Base-by-base conservation (phyloP, 345 rosid species). In the Pistacia integerrima region DNA sequence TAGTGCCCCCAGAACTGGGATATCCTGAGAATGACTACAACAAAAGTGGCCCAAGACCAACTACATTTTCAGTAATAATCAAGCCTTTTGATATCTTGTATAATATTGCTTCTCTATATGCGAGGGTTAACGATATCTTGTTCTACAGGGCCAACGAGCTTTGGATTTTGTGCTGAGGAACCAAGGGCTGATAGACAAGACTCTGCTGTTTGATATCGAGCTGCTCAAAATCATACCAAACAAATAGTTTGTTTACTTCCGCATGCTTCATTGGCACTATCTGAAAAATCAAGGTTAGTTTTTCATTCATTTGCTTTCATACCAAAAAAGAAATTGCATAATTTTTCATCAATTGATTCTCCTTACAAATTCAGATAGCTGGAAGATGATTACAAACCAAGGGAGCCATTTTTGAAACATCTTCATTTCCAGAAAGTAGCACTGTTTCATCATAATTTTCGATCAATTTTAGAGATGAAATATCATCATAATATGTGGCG, bases 111-210 rank as follows among this genome's bases (percentile, higher is more conserved):
- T 11, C 70, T 18, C 36, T 11, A 35, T 30, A 18, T 22, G 30
- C 46, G 1, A 25, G 51, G 68, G 64, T 36, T 44, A 16, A 71
- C 51, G 25, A 35, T 17, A 57, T 10, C 2, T 49, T 76, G 22
- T 73, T 82, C 70, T 12, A 54, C 91, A 94, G 98, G 99, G 98
- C 41, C 99, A 95, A 85, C 85, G 99, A 71, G 99, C 98, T 16
- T 85, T 93, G 79, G 96, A 90, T 84, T 95, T 95, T 90, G 98
- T 95, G 79, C 87, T 95, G 85, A 87, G 79, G 88, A 95, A 93
- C 89, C 98, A 90, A 86, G 98, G 97, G 75, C 85, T 93, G 80
- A 93, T 95, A 78, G 98, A 92, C 85, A 95, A 95, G 90, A 93
- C 98, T 58, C 87, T 93, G 74, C 88, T 93, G 64, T 95, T 95